Percentiles rank a stretch among this genome's conserved stretches.
These are phyloP conservation scores for Schizophyllum amplum DNA, from an alignment of 1,284 basidiomycete species.

Conservation along the genomic window DNA sequence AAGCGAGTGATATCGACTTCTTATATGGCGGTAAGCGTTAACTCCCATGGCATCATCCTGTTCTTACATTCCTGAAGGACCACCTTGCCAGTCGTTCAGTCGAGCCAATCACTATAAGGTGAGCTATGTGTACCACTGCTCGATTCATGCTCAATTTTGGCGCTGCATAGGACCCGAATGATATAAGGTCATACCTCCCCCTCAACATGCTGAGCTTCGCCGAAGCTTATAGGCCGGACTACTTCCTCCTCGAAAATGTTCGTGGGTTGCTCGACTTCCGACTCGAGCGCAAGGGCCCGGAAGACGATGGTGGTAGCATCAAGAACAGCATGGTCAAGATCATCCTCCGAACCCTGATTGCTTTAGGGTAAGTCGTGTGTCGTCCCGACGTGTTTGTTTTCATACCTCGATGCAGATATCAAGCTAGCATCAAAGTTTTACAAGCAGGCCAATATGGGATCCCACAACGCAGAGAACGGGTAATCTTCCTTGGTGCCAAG, in stretches of 20 bases:
- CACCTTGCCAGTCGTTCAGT: slow-evolving; percentile 12
- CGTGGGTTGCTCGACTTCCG: slow-evolving; percentile 5
- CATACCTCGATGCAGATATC: background rate
- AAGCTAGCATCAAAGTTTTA: background rate
- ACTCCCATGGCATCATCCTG: no score
- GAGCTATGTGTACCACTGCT: background rate
- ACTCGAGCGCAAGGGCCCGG: background rate
- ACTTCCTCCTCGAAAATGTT: slow-evolving; percentile 13
- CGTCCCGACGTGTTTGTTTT: background rate
- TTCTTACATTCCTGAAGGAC: slow-evolving; percentile 1
- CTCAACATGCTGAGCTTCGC: slow-evolving; percentile 6
- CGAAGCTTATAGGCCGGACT: slow-evolving; percentile 5
- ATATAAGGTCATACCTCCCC: slow-evolving; percentile 6
- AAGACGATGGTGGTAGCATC: background rate
- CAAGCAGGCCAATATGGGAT: slow-evolving; percentile 3
- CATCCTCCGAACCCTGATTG: background rate
- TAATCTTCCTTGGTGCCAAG: slow-evolving; percentile 3
- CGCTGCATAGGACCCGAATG: background rate
- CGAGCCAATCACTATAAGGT: slow-evolving; percentile 3
- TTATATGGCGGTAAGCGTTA: slow-evolving; percentile 6
- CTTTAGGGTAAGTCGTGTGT: background rate
- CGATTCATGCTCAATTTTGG: background rate
- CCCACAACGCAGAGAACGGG: background rate
- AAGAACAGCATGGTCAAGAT: slow-evolving; percentile 3
- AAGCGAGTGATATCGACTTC: slow-evolving; percentile 2